These are phyloP conservation scores for Ampelomyces quisqualis DNA, from an alignment of 2,329 filamentous ascomycete genomes.

Conservation along the genomic window DNA sequence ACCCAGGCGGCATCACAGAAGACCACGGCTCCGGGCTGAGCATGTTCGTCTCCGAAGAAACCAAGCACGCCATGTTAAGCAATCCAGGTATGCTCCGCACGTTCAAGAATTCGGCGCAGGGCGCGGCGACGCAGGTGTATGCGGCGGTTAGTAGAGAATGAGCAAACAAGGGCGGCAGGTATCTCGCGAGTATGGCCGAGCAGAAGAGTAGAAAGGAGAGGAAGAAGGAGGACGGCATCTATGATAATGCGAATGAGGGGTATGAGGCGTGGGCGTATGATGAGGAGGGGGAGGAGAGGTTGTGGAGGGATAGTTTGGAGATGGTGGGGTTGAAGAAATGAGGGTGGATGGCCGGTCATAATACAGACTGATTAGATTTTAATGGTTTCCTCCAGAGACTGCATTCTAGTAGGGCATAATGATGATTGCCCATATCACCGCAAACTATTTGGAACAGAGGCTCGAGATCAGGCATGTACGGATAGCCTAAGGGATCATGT, in stretches of 20 bases:
- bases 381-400: no score
- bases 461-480: no score
- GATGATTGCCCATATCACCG: no score
- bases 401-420: no score
- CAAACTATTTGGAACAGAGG: no score
- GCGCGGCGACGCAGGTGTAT: conserved; percentile 45
- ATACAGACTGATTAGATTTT: no score
- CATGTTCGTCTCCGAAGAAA: conserved; percentile 8
- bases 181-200: conserved; percentile 18
- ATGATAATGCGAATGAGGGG: conserved; percentile 14
- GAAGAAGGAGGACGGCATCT: conserved; percentile 9
- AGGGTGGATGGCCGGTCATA: no score
- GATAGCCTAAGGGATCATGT: no score
- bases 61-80: background rate
- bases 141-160: conserved; percentile 40
- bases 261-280: conserved; percentile 29
- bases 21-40: conserved; percentile 3
- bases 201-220: conserved; percentile 8
- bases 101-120: conserved; percentile 41
- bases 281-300: conserved; percentile 26
- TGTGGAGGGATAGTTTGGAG: conserved; percentile 32
- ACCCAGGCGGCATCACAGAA: conserved; percentile 23
- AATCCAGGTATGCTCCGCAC: conserved; percentile 4
- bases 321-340: conserved; percentile 8
- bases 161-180: conserved; percentile 38